These are phyloP conservation scores for Spiromastix sp. DNA, from an alignment of 2,329 filamentous ascomycete species.

Conservation along the genomic window DNA sequence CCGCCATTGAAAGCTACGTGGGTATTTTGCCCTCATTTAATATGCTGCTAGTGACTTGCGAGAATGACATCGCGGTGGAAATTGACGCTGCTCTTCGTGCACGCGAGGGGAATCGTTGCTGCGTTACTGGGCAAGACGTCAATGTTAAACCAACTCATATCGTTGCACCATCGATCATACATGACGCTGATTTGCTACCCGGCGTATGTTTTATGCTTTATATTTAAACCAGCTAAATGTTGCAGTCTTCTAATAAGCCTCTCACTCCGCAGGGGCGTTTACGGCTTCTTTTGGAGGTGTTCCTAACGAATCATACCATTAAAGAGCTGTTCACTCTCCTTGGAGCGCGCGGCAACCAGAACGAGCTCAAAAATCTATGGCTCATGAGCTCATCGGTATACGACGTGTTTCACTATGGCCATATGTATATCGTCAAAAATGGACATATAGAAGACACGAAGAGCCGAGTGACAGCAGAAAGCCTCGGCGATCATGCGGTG, in stretches of 20 bases:
- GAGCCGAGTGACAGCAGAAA: neutral
- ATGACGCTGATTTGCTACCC: neutral
- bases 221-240: neutral
- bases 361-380: constrained; percentile 5
- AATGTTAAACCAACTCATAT: constrained; percentile 1
- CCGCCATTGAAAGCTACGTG: constrained; percentile 3
- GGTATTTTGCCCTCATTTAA: neutral
- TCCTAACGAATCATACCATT: neutral
- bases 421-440: constrained; percentile 2
- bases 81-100: constrained; percentile 1
- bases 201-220: neutral
- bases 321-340: constrained; percentile 2
- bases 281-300: constrained; percentile 2
- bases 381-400: constrained; percentile 1
- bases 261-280: constrained; percentile 1
- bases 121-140: neutral
- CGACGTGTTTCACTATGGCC: neutral
- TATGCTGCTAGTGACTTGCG: neutral
- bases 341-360: neutral
- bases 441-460: neutral
- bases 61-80: neutral
- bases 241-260: neutral
- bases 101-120: constrained; percentile 1
- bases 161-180: constrained; percentile 2
- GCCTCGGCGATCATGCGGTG: neutral